Percentiles rank a stretch among this genome's conserved stretches.
phyloP scores from a whole-genome alignment of 2,329 filamentous ascomycete genomes.

The Colletotrichum sp. region DNA sequence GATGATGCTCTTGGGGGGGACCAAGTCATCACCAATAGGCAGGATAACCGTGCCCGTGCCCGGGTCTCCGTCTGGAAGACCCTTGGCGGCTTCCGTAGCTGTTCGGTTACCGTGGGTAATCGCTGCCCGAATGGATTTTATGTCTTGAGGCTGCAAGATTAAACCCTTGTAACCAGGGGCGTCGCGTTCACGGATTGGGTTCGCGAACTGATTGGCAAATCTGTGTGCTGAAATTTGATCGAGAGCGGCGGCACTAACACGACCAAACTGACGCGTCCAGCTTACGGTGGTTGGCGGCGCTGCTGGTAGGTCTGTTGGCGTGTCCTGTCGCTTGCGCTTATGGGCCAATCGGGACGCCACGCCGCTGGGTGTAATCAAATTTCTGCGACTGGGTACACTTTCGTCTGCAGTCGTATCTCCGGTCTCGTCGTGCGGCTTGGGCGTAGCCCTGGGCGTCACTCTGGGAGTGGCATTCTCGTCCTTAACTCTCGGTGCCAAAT shows the following conservation, averaged over 20 bases:
- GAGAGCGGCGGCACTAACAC: constrained; percentile 74
- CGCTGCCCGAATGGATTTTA: constrained; percentile 78
- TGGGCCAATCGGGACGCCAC: constrained; percentile 39
- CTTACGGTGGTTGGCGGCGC: constrained; percentile 71
- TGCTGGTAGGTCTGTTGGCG: constrained; percentile 49
- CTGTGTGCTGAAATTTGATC: constrained; percentile 81
- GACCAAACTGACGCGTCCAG: constrained; percentile 77
- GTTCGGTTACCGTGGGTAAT: constrained; percentile 76
- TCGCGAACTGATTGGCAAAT: constrained; percentile 80
- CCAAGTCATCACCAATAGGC: constrained; percentile 75
- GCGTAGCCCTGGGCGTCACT: constrained; percentile 29
- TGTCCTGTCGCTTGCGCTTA: constrained; percentile 65
- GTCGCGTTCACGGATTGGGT: constrained; percentile 75
- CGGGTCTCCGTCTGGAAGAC: constrained; percentile 65
- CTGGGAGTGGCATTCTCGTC: constrained; percentile 58
- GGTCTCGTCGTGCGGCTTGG: constrained; percentile 57
- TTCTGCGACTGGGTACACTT: constrained; percentile 45
- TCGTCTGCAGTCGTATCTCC: constrained; percentile 64
- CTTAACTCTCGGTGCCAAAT: constrained; percentile 54
- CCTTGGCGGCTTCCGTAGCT: constrained; percentile 64
- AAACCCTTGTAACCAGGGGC: constrained; percentile 79
- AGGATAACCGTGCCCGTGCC: constrained; percentile 65
- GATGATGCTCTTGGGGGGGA: constrained; percentile 88
- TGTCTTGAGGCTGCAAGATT: constrained; percentile 76
- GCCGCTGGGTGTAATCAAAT: constrained; percentile 40